A percentile compares a stretch with the other conserved stretches of the same genome.
Conservation (phyloP, 257 asterid genomes). For the Scutellaria minor region DNA sequence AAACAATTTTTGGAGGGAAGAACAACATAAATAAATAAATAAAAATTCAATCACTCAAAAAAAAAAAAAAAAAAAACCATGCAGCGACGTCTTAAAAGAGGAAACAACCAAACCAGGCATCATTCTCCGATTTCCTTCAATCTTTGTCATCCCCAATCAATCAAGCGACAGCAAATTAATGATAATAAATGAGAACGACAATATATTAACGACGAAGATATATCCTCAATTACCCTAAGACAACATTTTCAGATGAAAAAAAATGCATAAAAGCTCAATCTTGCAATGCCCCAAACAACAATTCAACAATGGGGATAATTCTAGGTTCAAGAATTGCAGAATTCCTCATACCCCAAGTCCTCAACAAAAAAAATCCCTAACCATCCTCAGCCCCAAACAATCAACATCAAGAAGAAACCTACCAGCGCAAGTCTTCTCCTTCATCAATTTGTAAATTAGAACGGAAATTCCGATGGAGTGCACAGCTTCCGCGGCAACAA, state of each 20-base stretch:
- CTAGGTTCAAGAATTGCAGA: not conserved
- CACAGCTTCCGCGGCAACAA: conserved; percentile 94
- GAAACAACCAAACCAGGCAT: not conserved
- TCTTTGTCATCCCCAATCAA: conserved; percentile 33
- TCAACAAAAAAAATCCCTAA: conserved; percentile 23
- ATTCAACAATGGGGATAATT: conserved; percentile 6
- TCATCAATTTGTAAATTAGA: conserved; percentile 85
- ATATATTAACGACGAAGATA: not conserved
- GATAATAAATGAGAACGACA: not conserved
- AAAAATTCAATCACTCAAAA: conserved; percentile 15
- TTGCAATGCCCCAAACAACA: conserved; percentile 26
- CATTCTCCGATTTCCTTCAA: conserved; percentile 5
- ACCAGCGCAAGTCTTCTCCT: conserved; percentile 98
- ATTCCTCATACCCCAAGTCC: conserved; percentile 21
- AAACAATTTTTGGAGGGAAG: not conserved
- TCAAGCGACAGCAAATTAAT: not conserved
- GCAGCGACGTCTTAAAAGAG: not conserved
- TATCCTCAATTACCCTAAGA: not conserved
- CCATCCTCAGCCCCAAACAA: conserved; percentile 18
- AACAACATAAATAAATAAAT: not conserved
- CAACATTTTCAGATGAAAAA: conserved; percentile 15
- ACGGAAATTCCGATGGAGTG: conserved; percentile 86
- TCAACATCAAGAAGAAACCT: conserved; percentile 11
- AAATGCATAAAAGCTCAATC: not conserved
- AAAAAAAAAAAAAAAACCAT: not conserved